Evolutionary conservation across 2,329 filamentous ascomycete genomes (phyloP), one percentile per base, ranked within the genome.

Genomic region (Neonectria punicea): DNA sequence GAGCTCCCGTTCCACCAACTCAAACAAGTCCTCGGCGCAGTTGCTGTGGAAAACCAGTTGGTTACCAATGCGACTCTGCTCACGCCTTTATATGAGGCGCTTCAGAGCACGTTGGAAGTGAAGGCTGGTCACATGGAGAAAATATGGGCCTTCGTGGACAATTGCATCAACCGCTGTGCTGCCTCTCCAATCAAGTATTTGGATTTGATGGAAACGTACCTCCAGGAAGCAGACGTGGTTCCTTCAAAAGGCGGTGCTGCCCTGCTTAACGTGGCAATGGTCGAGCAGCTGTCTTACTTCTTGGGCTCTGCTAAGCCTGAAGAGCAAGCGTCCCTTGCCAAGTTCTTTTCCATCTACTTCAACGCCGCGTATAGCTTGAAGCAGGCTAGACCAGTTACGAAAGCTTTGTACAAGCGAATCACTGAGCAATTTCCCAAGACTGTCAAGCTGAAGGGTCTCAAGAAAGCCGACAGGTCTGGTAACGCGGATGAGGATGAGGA

Each of bases 111-210:
- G 3, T 56, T 63, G 5, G 70, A 73, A 20, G 57, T 59, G 11
- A 70, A 66, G 25, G 36, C 64, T 1, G 64, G 69, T 10, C 58
- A 69, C 13, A 78, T 84, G 69, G 78, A 81, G 14, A 70, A 75
- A 0, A 75, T 94, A 1, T 92, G 92, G 80, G 78, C 83, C 0
- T 97, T 96, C 74, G 77, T 98, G 28, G 94, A 98, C 74, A 94
- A 97, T 67, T 97, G 93, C 77, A 84, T 93, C 57, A 89, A 88
- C 32, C 88, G 94, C 25, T 92, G 93, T 70, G 90, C 90, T 16
- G 89, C 82, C 2, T 90, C 91, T 25, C 92, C 93, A 0, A 90
- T 97, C 74, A 97, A 93, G 75, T 95, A 97, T 73, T 88, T 96
- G 30, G 92, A 96, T 66, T 82, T 89, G 73, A 78, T 93, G 28